phyloP scores from a whole-genome alignment of 352 stramenopile genomes.

The Phytopythium chamaehyphon region DNA sequence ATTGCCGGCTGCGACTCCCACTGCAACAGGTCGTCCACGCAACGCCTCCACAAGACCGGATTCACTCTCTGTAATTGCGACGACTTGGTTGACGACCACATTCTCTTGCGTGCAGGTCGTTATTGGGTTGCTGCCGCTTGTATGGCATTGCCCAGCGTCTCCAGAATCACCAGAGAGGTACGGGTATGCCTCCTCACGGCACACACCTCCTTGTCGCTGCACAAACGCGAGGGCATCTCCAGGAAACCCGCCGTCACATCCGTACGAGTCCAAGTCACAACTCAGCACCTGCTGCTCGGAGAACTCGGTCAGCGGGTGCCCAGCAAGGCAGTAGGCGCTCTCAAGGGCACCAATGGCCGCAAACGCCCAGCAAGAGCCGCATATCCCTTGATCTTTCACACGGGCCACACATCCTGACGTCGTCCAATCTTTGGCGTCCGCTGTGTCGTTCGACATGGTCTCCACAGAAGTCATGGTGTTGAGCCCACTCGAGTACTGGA shows the following conservation, averaged over 20 bases:
- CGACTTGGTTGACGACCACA: slow-evolving; percentile 39
- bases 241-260: slow-evolving; percentile 88
- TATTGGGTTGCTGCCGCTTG: neutral
- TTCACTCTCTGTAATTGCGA: slow-evolving; percentile 70
- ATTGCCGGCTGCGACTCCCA: slow-evolving; percentile 94
- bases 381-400: slow-evolving; percentile 96
- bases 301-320: slow-evolving; percentile 66
- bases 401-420: slow-evolving; percentile 43
- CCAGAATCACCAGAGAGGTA: slow-evolving; percentile 67
- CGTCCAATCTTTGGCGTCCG: slow-evolving; percentile 53
- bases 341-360: slow-evolving; percentile 90
- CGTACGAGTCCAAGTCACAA: slow-evolving; percentile 82
- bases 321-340: slow-evolving; percentile 84
- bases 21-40: slow-evolving; percentile 88
- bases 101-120: slow-evolving; percentile 26
- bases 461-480: neutral
- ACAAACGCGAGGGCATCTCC: slow-evolving; percentile 90
- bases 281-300: slow-evolving; percentile 93
- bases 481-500: slow-evolving; percentile 2
- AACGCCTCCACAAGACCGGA: slow-evolving; percentile 83
- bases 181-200: slow-evolving; percentile 63
- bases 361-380: slow-evolving; percentile 98
- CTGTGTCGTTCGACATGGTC: slow-evolving; percentile 1
- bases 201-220: slow-evolving; percentile 74
- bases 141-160: slow-evolving; percentile 24